Evolutionary conservation across 2,329 filamentous ascomycete genomes (phyloP), one percentile per base, ranked within the genome.

Genomic region (Venturia pyrina): DNA sequence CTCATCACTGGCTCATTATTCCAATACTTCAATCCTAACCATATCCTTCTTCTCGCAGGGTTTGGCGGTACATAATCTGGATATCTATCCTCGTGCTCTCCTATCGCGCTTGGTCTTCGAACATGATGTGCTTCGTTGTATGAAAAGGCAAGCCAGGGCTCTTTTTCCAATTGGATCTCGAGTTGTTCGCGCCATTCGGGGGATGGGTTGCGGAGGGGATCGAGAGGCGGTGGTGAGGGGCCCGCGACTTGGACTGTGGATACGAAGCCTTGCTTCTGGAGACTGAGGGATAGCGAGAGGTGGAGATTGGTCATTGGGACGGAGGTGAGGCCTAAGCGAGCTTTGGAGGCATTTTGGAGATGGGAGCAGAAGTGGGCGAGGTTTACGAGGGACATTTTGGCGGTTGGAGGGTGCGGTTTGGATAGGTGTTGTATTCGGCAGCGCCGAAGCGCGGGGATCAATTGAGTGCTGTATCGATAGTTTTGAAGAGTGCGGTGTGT

Each of bases 21-120:
- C 85, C 85, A 90, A 83, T 96, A 96, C 80, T 96, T 96, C 72
- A 96, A 80, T 0, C 91, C 91, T 15, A 97, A 78, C 93, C 93
- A 97, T 70, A 97, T 79, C 67, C 93, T 83, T 73, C 90, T 83
- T 48, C 81, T 83, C 5, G 91, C 84, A 46, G 91, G 85, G 77
- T 96, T 96, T 62, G 69, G 65, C 6, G 76, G 76, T 15, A 77
- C 72, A 56, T 70, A 66, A 32, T 34, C 59, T 5, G 34, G 37
- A 62, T 62, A 37, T 34, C 63, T 44, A 40, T 44, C 46, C 62
- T 73, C 70, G 17, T 43, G 44, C 32, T 46, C 43, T 41, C 46
- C 62, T 24, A 21, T 48, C 44, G 46, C 34, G 28, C 7, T 28
- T 37, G 48, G 59, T 32, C 48, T 57, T 34, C 50, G 11, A 15